Evolutionary conservation across 176 grass and related monocot species (phyloP), one percentile per base, ranked within the genome.

Genomic region (Zizania latifolia): DNA sequence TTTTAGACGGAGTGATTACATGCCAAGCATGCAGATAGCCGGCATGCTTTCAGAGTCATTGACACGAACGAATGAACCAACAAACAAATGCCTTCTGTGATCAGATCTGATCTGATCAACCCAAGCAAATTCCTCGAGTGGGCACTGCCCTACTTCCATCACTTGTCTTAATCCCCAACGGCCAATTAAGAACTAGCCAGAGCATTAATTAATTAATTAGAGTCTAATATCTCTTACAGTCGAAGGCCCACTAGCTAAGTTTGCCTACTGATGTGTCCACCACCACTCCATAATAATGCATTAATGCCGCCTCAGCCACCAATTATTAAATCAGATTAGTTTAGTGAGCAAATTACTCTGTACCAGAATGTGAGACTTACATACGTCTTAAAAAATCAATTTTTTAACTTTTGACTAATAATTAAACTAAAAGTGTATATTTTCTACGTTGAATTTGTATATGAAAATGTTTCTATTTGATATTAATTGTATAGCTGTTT

Each of bases 41-140:
- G 68, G 23, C 64, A 76, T 34, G 76, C 31, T 76, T n/a, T n/a
- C 13, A n/a, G 78, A 77, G 57, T 82, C 78, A 82, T 57, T 48
- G 78, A 65, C 84, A 76, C 64, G 2, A 26, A 44, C 78, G 27
- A 75, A 70, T 78, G 56, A 81, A 74, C 64, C 28, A 56, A 62
- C 10, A 44, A 51, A 43, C 63, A n/a, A n/a, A n/a, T 78, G 12
- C 50, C n/a, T 10, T 73, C 17, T 70, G n/a, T n/a, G n/a, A n/a
- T n/a, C n/a, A n/a, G n/a, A n/a, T n/a, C 16, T 58, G 71, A n/a
- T n/a, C n/a, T n/a, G n/a, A 67, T 74, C 63, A 51, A 72, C 60
- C 79, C 50, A 58, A 74, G 44, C 78, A 72, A 65, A 72, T 82
- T 64, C 21, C 63, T 43, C 13, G 51, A 34, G 74, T 78, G 74